Evolutionary conservation across 768 basidiomycete species (phyloP).

Genomic region (Tylopilus sp.): DNA sequence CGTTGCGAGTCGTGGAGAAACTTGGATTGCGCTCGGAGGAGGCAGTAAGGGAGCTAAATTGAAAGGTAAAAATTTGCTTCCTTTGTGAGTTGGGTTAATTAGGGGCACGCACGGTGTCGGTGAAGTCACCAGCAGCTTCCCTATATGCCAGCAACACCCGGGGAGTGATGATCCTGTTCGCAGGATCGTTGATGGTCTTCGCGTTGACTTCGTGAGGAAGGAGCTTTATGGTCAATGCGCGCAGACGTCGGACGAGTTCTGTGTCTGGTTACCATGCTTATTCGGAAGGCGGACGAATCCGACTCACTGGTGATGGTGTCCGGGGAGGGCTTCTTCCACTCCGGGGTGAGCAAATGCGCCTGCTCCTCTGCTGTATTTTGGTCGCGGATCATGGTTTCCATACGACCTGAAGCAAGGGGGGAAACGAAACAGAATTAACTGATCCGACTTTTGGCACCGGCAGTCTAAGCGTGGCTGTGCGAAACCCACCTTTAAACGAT

Average conservation of each 20-base stretch:
- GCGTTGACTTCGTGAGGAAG: constrained; percentile 80
- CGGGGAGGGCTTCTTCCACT: constrained; percentile 55
- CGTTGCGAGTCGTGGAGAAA: constrained; percentile 81
- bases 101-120: constrained; percentile 61
- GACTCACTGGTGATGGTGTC: constrained; percentile 73
- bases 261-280: neutral
- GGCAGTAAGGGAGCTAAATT: constrained; percentile 74
- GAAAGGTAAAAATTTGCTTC: neutral
- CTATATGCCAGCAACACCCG: constrained; percentile 73
- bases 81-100: neutral
- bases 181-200: constrained; percentile 64
- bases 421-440: neutral
- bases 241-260: constrained; percentile 82
- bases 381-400: constrained; percentile 20
- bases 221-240: constrained; percentile 68
- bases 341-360: constrained; percentile 41
- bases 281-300: neutral
- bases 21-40: constrained; percentile 71
- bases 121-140: constrained; percentile 83
- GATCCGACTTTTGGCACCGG: neutral
- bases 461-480: constrained; percentile 20
- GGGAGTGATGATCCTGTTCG: constrained; percentile 80
- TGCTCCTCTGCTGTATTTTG: constrained; percentile 35
- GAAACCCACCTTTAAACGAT: constrained; percentile 35
- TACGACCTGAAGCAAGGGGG: neutral